Percentiles rank a stretch among this genome's conserved stretches.
phyloP scores from a whole-genome alignment of 495 filamentous ascomycete species.

The Cercophora newfieldiana region DNA sequence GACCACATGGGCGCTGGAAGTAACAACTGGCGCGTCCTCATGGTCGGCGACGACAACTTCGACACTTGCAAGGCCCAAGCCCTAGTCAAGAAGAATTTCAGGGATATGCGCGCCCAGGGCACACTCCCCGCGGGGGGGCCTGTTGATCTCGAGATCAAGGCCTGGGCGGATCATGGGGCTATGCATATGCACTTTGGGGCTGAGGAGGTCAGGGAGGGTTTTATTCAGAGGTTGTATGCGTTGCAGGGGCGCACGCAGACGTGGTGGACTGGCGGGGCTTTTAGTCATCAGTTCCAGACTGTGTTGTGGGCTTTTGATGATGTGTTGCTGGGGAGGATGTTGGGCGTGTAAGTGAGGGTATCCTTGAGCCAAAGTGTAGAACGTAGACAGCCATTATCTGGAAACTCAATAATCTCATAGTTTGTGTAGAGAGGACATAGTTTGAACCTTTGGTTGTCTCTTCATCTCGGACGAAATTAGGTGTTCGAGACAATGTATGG shows the following conservation, averaged over 20 bases:
- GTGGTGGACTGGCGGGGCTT: constrained; percentile 55
- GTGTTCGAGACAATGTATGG: too few relatives aligned
- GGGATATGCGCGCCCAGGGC: constrained; percentile 31
- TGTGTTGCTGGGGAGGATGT: constrained; percentile 27
- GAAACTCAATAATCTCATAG: neutral
- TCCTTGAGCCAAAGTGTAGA: neutral
- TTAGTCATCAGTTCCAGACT: constrained; percentile 38
- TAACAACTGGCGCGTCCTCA: constrained; percentile 39
- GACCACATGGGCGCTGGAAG: constrained; percentile 31
- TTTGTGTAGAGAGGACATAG: too few relatives aligned
- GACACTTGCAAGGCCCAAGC: constrained; percentile 31
- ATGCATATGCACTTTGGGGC: constrained; percentile 38
- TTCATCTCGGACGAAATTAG: too few relatives aligned
- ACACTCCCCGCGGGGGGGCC: constrained; percentile 22
- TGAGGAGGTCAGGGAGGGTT: constrained; percentile 36
- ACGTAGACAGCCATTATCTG: neutral
- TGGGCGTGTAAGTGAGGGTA: constrained; percentile 7
- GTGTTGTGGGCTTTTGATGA: constrained; percentile 45
- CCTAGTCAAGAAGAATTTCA: constrained; percentile 32
- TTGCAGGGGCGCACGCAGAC: constrained; percentile 55
- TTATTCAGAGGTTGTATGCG: constrained; percentile 49
- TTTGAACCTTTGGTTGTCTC: too few relatives aligned
- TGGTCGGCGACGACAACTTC: constrained; percentile 38
- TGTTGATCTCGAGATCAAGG: constrained; percentile 32
- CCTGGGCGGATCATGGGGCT: constrained; percentile 41